Conservation (phyloP, 2,329 filamentous ascomycete species). For the Dactylellina cionopaga region DNA sequence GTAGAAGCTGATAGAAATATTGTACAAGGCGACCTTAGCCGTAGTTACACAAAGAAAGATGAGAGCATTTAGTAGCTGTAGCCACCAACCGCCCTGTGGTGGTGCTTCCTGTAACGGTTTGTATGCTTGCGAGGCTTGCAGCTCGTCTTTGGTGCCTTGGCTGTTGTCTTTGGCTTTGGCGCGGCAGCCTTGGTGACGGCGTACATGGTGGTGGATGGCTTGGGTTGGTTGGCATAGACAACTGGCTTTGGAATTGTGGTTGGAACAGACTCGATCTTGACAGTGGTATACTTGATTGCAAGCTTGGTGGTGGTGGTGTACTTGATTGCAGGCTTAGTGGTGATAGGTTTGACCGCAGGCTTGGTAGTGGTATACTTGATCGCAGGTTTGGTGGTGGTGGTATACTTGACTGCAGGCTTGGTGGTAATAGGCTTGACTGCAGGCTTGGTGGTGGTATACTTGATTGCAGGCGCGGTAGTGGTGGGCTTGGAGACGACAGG, state of each 20-base stretch:
- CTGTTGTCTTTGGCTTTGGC: slow-evolving; percentile 3
- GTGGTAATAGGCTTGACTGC: neutral
- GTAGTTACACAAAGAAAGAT: neutral
- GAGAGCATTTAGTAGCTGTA: slow-evolving; percentile 22
- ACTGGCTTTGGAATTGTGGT: neutral
- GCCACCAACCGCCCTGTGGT: neutral
- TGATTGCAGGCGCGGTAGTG: neutral
- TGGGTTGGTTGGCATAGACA: neutral
- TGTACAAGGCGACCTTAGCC: slow-evolving; percentile 24
- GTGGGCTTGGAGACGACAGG: neutral
- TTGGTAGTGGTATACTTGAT: neutral
- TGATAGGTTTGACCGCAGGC: neutral
- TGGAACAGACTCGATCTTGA: slow-evolving; percentile 3
- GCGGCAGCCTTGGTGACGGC: neutral
- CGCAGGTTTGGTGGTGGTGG: slow-evolving; percentile 6
- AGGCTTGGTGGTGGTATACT: neutral
- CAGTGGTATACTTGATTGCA: neutral
- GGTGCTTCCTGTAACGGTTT: slow-evolving; percentile 8
- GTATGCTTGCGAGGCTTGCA: slow-evolving; percentile 22
- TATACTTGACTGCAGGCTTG: neutral
- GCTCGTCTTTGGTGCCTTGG: slow-evolving; percentile 8
- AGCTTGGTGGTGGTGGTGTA: slow-evolving; percentile 5
- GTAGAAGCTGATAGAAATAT: slow-evolving; percentile 15
- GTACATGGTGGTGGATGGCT: slow-evolving; percentile 10
- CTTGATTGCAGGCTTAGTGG: neutral